Conservation (phyloP, 2,329 filamentous ascomycete species). For the Colletotrichum tabaci region DNA sequence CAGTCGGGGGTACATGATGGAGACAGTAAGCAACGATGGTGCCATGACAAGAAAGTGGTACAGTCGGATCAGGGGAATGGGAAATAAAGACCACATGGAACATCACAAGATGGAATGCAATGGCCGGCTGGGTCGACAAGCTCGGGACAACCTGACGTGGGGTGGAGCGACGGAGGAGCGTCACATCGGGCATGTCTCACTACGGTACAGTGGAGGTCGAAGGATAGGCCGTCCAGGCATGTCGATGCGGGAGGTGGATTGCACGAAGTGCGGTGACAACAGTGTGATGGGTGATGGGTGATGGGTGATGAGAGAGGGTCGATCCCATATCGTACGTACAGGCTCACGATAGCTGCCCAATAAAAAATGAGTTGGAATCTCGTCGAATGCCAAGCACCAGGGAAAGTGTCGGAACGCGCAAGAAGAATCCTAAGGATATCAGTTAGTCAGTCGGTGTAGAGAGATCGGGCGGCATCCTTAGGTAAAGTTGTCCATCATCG, state of each 20-base stretch:
- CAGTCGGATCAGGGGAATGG: conserved; percentile 6
- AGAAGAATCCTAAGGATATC: neutral
- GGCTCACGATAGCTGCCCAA: conserved; percentile 12
- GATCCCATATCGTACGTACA: neutral
- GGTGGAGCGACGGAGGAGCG: conserved; percentile 26
- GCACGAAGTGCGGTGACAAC: neutral
- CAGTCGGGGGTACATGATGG: conserved; percentile 16
- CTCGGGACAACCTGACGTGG: neutral
- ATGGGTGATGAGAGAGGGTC: neutral
- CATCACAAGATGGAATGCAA: conserved; percentile 11
- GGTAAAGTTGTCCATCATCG: neutral
- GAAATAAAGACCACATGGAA: neutral
- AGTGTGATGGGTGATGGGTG: neutral
- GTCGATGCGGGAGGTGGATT: conserved; percentile 17
- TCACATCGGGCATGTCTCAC: conserved; percentile 38
- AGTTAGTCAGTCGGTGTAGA: too few species aligned
- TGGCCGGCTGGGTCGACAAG: conserved; percentile 10
- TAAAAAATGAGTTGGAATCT: neutral
- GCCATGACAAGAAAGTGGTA: conserved; percentile 29
- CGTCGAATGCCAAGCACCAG: neutral
- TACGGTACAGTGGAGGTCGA: conserved; percentile 12
- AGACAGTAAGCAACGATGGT: conserved; percentile 33
- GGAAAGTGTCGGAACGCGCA: conserved; percentile 10
- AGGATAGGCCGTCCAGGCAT: conserved; percentile 28
- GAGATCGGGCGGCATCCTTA: too few species aligned